Conservation (phyloP, 495 filamentous ascomycete species). For the Penicillium samsonianum region DNA sequence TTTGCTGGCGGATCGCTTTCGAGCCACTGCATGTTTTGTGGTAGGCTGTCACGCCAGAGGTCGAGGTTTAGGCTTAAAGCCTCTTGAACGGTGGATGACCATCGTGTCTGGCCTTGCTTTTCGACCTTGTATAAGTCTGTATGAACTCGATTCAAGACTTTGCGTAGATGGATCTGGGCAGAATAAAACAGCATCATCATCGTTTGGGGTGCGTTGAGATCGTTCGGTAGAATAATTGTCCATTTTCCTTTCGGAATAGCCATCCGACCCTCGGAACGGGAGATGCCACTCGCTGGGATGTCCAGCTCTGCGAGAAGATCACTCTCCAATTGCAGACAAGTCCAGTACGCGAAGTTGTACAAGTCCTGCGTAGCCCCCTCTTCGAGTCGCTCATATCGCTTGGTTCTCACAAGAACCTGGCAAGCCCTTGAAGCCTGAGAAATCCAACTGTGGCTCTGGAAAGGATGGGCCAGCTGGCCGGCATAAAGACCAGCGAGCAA, state of each 20-base stretch:
- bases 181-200: constrained; percentile 76
- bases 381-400: constrained; percentile 36
- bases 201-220: constrained; percentile 35
- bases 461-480: constrained; percentile 80
- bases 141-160: constrained; percentile 82
- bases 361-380: constrained; percentile 47
- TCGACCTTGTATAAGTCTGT: constrained; percentile 73
- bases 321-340: constrained; percentile 91
- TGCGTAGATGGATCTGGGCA: constrained; percentile 82
- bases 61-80: constrained; percentile 52
- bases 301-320: constrained; percentile 91
- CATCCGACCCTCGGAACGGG: constrained; percentile 70
- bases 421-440: constrained; percentile 73
- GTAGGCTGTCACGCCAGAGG: constrained; percentile 49
- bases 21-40: constrained; percentile 59
- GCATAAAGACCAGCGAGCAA: constrained; percentile 87
- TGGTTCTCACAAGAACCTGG: constrained; percentile 72
- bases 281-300: constrained; percentile 75
- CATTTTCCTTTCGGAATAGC: constrained; percentile 55
- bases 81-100: constrained; percentile 39
- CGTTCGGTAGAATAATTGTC: constrained; percentile 35
- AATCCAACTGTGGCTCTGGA: constrained; percentile 92
- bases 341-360: constrained; percentile 85
- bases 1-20: constrained; percentile 64
- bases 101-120: constrained; percentile 32